Percentiles rank a stretch among this genome's conserved stretches.
Evolutionary conservation across 805 yeast species (phyloP).

Genomic region (Allodekkera sacchari): DNA sequence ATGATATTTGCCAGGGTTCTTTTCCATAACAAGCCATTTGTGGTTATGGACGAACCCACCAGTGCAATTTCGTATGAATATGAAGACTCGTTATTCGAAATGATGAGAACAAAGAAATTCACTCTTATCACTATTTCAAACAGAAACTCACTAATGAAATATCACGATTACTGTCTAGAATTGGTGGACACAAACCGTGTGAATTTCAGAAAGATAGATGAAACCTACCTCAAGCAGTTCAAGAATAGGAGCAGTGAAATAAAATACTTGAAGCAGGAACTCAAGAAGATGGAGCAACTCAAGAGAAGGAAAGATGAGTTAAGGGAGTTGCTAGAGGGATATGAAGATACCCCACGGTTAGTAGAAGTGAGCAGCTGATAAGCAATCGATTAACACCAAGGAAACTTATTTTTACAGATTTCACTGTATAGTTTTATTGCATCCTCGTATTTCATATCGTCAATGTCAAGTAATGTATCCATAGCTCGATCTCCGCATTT

Average conservation of each 20-base stretch:
- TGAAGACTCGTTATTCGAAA: conserved; percentile 78
- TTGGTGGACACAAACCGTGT: conserved; percentile 52
- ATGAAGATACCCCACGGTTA: conserved; percentile 8
- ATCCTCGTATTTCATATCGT: conserved; percentile 20
- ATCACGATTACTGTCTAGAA: conserved; percentile 71
- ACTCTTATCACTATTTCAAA: conserved; percentile 79
- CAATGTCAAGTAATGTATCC: conserved; percentile 18
- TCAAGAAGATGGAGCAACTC: conserved; percentile 52
- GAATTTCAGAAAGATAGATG: conserved; percentile 31
- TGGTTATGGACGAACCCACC: conserved; percentile 87
- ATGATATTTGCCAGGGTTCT: conserved; percentile 80
- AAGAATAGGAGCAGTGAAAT: conserved; percentile 71
- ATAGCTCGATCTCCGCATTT: conserved; percentile 10
- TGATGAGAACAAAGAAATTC: conserved; percentile 59
- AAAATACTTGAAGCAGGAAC: conserved; percentile 50
- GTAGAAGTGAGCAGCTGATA: background rate
- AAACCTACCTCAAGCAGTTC: conserved; percentile 29
- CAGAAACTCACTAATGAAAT: conserved; percentile 74
- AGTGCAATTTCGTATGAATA: conserved; percentile 86
- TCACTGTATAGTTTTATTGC: conserved; percentile 15
- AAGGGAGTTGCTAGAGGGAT: conserved; percentile 41
- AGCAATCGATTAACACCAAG: conserved; percentile 10
- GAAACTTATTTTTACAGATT: conserved; percentile 12
- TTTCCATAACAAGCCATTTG: conserved; percentile 73
- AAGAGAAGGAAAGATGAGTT: conserved; percentile 53